Base-by-base conservation (phyloP, 1,284 basidiomycete species). In the Tilletia setariae region DNA sequence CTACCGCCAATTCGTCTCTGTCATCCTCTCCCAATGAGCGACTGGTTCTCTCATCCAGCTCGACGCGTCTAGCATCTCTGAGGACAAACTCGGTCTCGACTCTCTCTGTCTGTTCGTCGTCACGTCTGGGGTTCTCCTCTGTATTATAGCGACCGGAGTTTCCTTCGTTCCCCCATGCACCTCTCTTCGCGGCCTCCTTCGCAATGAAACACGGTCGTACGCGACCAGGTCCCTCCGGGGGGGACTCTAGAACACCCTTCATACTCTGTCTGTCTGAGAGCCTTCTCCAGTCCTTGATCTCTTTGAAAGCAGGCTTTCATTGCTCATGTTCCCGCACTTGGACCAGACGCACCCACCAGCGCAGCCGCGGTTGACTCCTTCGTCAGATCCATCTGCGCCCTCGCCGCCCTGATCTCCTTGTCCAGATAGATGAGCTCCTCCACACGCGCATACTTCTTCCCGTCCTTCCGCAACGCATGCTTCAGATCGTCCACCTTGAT, bases 1-100 rank as follows among this genome's bases (percentile, higher is more conserved):
- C 85, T 98, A 98, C 84, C 93, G 95, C 84, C 93, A 92, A 23
- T 95, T 95, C 80, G 93, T 95, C 53, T 89, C 92, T 82, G 92
- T 92, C 53, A 94, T 95, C 78, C 88, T 95, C 49, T 73, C 72
- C 68, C 81, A 83, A 76, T 83, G 56, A 61, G 56, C 56, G 3
- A 11, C 13, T 40, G 28, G 28, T 19, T 16, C 25, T 16, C 28
- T 19, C 56, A n/a, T 61, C 11, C 28, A 19, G 46, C 46, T 16
- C 19, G 16, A 23, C 16, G 16, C 46, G 21, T 49, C 21, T 23
- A 49, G 21, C 46, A 4, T 16, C 16, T 16, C 6, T 23, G 21
- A 19, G 21, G 19, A 49, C 46, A 49, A 6, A 23, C 46, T n/a
- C 46, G 46, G 6, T n/a, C 21, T 49, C 46, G 21, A 19, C 46